Base-by-base conservation (phyloP, 768 basidiomycete genomes). In the Peribolospora kevripleyi region DNA sequence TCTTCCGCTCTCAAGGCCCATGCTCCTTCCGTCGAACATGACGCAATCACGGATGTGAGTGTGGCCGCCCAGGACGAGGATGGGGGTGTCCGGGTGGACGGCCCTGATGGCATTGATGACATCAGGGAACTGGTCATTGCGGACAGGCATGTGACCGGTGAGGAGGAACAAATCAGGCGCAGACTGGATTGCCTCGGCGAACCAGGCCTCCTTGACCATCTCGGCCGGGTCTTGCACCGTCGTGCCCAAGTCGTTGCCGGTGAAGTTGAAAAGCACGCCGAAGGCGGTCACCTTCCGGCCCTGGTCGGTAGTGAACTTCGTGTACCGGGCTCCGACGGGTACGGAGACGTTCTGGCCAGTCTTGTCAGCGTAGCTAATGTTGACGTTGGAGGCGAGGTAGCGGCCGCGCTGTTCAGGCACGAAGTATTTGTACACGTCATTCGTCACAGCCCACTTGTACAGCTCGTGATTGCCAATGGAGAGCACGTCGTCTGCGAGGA, bases 381-480 rank as follows among this genome's bases (percentile, higher is more conserved):
- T 83, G 54, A 77, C 82, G 61, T 91, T 91, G 2, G 80, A 83
- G 1, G 84, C 78, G 50, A 93, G 68, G 65, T 86, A 88, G 48
- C 78, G 73, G 5, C 81, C 84, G 6, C 75, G 71, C 66, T 78
- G 73, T 49, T 75, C 68, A 3, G 77, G 79, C 3, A 69, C 77
- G 61, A 85, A 81, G 64, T 80, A 80, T 53, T 71, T 67, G 65
- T 80, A 70, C 68, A 76, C 60, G 46, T 58, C 55, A 3, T 49
- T 10, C 2, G 80, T 55, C 52, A 59, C 55, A 8, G 58, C 52
- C 38, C 53, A 61, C 25, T 60, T 59, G 64, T 84, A 84, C n/a
- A 86, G 66, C 68, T 90, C 86, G 60, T 90, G 87, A 64, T 88
- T 90, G 63, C 87, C 86, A 52, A 87, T 84, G 3, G 83, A 69